phyloP scores from a whole-genome alignment of 139 green algal species.

The Picochlorum sp. region DNA sequence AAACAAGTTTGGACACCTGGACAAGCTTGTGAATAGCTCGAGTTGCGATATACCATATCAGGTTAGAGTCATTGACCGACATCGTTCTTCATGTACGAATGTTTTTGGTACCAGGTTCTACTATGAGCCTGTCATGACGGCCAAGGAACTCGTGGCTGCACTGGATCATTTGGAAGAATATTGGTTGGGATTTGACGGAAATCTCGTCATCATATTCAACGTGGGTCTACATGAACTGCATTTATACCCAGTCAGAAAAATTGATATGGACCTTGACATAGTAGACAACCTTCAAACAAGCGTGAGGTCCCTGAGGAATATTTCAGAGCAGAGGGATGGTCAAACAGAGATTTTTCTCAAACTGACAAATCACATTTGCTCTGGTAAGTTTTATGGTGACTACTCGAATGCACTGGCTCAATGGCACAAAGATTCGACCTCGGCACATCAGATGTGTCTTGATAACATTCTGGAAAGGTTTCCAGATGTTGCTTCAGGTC shows the following conservation, averaged over 20 bases:
- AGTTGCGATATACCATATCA: background rate
- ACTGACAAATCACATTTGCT: background rate
- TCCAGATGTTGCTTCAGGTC: background rate
- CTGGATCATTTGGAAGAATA: background rate
- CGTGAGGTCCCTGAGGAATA: background rate
- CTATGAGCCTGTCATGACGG: background rate
- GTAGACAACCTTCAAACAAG: background rate
- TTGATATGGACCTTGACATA: background rate
- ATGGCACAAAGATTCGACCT: background rate
- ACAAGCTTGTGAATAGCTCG: background rate
- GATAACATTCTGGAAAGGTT: background rate
- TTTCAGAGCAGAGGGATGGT: background rate
- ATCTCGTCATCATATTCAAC: background rate
- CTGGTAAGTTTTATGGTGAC: background rate
- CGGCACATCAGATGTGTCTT: background rate
- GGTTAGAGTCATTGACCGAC: background rate
- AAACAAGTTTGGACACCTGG: background rate
- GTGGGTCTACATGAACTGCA: background rate
- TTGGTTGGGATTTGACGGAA: background rate
- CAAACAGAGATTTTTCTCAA: background rate
- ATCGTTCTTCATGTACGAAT: background rate
- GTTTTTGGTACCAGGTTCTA: background rate
- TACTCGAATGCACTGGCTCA: background rate
- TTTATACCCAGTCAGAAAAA: background rate
- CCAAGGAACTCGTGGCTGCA: background rate